These are phyloP conservation scores for Fusarium annulatum DNA, from an alignment of 2,329 filamentous ascomycete genomes.

Conservation along the genomic window DNA sequence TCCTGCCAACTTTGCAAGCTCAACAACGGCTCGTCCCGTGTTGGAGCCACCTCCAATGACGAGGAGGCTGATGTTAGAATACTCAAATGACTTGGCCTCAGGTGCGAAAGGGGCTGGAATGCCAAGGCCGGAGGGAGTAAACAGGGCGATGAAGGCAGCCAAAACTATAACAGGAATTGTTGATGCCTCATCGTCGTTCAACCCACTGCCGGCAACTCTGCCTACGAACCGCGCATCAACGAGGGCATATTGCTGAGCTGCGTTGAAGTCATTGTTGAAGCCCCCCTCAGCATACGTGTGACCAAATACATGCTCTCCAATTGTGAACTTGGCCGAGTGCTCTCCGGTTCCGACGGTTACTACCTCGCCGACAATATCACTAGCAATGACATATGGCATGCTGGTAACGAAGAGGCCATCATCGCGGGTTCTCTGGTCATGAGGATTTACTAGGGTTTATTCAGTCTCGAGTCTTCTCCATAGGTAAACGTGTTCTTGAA, in stretches of 20 bases:
- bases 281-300: neutral
- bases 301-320: neutral
- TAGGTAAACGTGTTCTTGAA: accelerated
- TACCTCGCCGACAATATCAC: neutral
- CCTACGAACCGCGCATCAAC: neutral
- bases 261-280: neutral
- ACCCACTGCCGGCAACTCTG: neutral
- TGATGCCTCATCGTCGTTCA: neutral
- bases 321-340: neutral
- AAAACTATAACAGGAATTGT: neutral
- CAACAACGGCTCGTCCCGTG: neutral
- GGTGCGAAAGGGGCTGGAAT: neutral
- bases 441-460: neutral
- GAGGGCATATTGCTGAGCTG: neutral
- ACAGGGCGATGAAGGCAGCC: neutral
- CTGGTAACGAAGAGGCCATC: neutral
- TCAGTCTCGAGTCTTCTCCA: neutral
- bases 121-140: neutral
- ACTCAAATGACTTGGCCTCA: neutral
- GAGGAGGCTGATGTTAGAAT: neutral
- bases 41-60: neutral
- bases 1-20: neutral
- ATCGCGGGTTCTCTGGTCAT: neutral
- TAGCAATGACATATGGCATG: neutral
- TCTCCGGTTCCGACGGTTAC: neutral